These are phyloP conservation scores for Mycena pura DNA, from an alignment of 768 basidiomycete species.

Conservation along the genomic window DNA sequence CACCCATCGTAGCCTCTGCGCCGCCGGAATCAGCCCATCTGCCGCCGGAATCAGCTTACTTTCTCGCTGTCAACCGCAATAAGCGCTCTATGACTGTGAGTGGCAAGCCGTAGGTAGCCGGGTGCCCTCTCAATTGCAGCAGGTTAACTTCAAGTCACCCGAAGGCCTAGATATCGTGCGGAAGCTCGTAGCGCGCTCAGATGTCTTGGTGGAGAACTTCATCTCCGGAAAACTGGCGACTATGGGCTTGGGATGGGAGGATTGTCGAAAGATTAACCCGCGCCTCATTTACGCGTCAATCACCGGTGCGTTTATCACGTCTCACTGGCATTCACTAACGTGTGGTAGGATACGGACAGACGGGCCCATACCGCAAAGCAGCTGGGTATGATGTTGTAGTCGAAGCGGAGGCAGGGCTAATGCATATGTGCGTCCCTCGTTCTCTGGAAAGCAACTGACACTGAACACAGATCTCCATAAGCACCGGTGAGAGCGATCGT, in stretches of 20 bases:
- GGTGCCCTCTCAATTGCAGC: not conserved
- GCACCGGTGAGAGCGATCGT: constrained; percentile 88
- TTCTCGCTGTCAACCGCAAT: constrained; percentile 87
- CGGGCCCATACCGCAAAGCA: constrained; percentile 82
- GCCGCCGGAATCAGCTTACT: constrained; percentile 93
- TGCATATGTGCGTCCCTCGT: constrained; percentile 77
- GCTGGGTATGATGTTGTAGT: constrained; percentile 91
- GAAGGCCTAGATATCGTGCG: constrained; percentile 80
- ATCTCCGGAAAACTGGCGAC: constrained; percentile 83
- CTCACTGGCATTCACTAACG: not conserved
- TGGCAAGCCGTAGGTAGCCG: not conserved
- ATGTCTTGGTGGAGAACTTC: constrained; percentile 92
- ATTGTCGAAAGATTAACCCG: constrained; percentile 79
- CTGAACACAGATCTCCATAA: constrained; percentile 35
- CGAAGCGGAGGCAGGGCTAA: constrained; percentile 90
- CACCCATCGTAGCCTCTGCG: constrained; percentile 53
- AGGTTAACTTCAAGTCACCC: constrained; percentile 74
- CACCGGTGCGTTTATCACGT: constrained; percentile 61
- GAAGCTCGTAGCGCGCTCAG: constrained; percentile 73
- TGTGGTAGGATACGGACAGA: constrained; percentile 77
- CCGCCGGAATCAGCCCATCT: constrained; percentile 65
- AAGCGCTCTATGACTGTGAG: constrained; percentile 84
- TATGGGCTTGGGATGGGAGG: constrained; percentile 87
- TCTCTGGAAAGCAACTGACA: constrained; percentile 2
- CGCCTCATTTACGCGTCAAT: constrained; percentile 88